phyloP scores from a whole-genome alignment of 257 asterid species.

The Fraxinus pennsylvanica region DNA sequence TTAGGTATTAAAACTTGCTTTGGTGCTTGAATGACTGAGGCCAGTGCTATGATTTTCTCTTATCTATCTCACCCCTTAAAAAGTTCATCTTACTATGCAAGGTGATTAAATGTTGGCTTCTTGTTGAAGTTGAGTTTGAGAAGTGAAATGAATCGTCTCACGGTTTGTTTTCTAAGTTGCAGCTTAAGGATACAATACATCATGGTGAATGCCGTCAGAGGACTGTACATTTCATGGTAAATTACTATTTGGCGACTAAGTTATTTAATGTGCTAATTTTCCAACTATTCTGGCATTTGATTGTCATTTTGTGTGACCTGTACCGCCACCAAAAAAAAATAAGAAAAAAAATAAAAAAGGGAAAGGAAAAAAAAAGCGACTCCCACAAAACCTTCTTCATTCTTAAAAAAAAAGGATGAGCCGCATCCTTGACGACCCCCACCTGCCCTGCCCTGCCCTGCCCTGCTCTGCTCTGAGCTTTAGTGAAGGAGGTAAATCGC shows the following conservation, averaged over 20 bases:
- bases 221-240: slow-evolving; percentile 78
- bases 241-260: not conserved
- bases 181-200: slow-evolving; percentile 28
- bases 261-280: not conserved
- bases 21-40: not conserved
- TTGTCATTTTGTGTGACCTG: not conserved
- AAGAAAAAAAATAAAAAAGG: too few relatives aligned
- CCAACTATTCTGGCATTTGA: not conserved
- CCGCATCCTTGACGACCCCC: too few relatives aligned
- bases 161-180: slow-evolving; percentile 15
- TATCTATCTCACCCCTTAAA: not conserved
- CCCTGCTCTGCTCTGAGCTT: too few relatives aligned
- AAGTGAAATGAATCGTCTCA: not conserved
- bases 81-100: not conserved
- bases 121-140: not conserved
- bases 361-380: not conserved
- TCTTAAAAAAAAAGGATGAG: too few relatives aligned
- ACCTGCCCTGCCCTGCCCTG: too few relatives aligned
- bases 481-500: too few relatives aligned
- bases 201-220: slow-evolving; percentile 75
- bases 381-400: not conserved
- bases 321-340: not conserved
- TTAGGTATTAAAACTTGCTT: not conserved
- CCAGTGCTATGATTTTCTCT: not conserved
- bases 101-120: not conserved